Evolutionary conservation across 768 basidiomycete genomes (phyloP).

Genomic region (Lyophyllum semitale): DNA sequence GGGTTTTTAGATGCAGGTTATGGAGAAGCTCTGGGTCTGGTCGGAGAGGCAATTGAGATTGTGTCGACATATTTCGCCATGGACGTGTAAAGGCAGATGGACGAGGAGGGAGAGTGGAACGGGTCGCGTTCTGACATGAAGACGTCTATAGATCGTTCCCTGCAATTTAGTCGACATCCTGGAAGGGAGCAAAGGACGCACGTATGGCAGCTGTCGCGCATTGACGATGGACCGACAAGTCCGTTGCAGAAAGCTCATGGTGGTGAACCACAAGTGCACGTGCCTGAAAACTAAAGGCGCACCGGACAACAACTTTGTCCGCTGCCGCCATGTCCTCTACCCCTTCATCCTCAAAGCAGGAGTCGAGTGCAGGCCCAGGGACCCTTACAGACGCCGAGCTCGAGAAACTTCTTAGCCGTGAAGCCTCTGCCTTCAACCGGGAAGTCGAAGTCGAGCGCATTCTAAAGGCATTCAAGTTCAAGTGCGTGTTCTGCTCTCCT

Average conservation of each 20-base stretch:
- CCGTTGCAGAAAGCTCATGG: conserved; percentile 6
- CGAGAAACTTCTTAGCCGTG: conserved; percentile 78
- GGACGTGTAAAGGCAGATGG: background rate
- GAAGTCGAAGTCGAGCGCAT: conserved; percentile 92
- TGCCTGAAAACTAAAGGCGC: background rate
- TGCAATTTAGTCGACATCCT: background rate
- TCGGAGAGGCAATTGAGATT: conserved; percentile 2
- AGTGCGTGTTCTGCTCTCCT: conserved; percentile 51
- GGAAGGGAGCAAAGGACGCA: background rate
- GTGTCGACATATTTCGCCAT: conserved; percentile 18
- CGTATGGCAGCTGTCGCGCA: background rate
- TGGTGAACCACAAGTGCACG: conserved; percentile 6
- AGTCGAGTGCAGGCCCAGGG: conserved; percentile 3
- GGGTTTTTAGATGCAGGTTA: conserved; percentile 19
- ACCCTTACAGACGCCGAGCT: conserved; percentile 54
- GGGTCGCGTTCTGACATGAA: background rate
- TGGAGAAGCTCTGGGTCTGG: conserved; percentile 3
- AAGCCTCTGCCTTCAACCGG: conserved; percentile 83
- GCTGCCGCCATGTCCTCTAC: conserved; percentile 17
- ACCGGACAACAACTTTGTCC: background rate
- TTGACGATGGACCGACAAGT: conserved; percentile 1
- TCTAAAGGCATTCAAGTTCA: conserved; percentile 92
- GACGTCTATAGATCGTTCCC: conserved; percentile 15
- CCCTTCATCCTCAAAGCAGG: conserved; percentile 25
- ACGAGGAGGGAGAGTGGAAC: background rate